phyloP scores from a whole-genome alignment of 2,329 filamentous ascomycete genomes.

The Scorias spongiosa region DNA sequence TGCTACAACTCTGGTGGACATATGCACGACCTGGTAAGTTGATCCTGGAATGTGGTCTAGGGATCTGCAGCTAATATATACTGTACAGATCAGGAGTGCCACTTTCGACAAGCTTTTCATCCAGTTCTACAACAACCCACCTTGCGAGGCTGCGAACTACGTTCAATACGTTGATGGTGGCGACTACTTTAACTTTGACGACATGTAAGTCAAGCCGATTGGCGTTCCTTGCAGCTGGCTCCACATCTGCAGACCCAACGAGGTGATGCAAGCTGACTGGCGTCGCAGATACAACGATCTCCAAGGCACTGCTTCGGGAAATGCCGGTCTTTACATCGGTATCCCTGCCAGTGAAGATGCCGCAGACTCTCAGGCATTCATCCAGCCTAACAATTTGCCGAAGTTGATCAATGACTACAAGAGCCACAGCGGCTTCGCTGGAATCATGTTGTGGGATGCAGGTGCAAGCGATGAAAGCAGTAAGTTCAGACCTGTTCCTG shows the following conservation, averaged over 20 bases:
- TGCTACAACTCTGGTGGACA: slow-evolving; percentile 32
- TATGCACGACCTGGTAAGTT: slow-evolving; percentile 19
- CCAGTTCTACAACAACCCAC: slow-evolving; percentile 30
- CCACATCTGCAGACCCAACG: too few species aligned
- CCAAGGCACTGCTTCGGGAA: slow-evolving; percentile 15
- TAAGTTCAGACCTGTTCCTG: background rate
- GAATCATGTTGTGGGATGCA: slow-evolving; percentile 43
- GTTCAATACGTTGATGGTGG: slow-evolving; percentile 5
- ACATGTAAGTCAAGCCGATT: slow-evolving; percentile 23
- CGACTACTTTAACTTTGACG: slow-evolving; percentile 28
- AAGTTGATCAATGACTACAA: slow-evolving; percentile 26
- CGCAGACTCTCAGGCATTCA: slow-evolving; percentile 24
- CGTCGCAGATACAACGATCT: slow-evolving; percentile 11
- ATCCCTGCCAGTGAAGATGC: slow-evolving; percentile 15
- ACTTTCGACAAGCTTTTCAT: slow-evolving; percentile 31
- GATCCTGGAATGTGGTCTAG: background rate
- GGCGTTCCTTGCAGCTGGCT: too few species aligned
- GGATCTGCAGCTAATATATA: background rate
- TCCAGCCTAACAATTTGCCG: slow-evolving; percentile 29
- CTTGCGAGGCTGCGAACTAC: slow-evolving; percentile 13
- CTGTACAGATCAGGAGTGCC: slow-evolving; percentile 19
- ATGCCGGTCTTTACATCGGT: slow-evolving; percentile 38
- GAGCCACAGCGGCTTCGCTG: slow-evolving; percentile 30
- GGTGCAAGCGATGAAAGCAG: slow-evolving; percentile 28
- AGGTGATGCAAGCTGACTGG: too few species aligned